phyloP scores from a whole-genome alignment of 2,329 filamentous ascomycete genomes.

The Penicillium sp. region DNA sequence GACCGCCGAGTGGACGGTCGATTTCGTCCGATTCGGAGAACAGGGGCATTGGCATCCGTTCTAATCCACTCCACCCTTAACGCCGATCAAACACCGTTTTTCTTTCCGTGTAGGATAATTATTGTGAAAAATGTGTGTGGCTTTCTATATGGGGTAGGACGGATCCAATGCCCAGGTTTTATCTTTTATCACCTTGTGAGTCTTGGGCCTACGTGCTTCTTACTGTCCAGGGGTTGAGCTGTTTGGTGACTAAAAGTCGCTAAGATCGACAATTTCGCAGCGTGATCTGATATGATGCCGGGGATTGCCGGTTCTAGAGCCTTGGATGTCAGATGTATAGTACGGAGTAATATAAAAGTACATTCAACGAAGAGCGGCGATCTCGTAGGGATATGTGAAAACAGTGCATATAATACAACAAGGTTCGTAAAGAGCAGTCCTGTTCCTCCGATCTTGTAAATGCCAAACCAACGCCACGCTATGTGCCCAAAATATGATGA shows the following conservation, averaged over 20 bases:
- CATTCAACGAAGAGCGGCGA: slow-evolving; percentile 61
- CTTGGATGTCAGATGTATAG: background rate
- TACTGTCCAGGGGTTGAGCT: background rate
- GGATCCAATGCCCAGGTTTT: background rate
- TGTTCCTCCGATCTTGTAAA: slow-evolving; percentile 26
- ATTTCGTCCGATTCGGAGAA: slow-evolving; percentile 11
- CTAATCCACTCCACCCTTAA: background rate
- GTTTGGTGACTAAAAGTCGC: background rate
- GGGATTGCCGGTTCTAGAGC: background rate
- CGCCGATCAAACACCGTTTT: background rate
- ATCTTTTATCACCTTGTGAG: background rate
- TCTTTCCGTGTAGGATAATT: background rate
- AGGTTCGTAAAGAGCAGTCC: slow-evolving; percentile 41
- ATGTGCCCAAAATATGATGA: slow-evolving; percentile 36
- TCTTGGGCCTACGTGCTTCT: background rate
- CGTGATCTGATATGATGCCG: background rate
- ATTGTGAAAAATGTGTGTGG: background rate
- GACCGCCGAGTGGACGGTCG: slow-evolving; percentile 18
- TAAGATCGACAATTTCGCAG: slow-evolving; percentile 9
- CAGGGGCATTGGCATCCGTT: background rate
- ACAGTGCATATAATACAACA: slow-evolving; percentile 64
- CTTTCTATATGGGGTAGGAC: background rate
- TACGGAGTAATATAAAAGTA: slow-evolving; percentile 24
- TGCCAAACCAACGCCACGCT: slow-evolving; percentile 42
- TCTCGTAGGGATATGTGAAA: slow-evolving; percentile 56